Evolutionary conservation across 1,284 basidiomycete species (phyloP), one percentile per base, ranked within the genome.

Genomic region (Cutaneotrichosporon cutaneum): DNA sequence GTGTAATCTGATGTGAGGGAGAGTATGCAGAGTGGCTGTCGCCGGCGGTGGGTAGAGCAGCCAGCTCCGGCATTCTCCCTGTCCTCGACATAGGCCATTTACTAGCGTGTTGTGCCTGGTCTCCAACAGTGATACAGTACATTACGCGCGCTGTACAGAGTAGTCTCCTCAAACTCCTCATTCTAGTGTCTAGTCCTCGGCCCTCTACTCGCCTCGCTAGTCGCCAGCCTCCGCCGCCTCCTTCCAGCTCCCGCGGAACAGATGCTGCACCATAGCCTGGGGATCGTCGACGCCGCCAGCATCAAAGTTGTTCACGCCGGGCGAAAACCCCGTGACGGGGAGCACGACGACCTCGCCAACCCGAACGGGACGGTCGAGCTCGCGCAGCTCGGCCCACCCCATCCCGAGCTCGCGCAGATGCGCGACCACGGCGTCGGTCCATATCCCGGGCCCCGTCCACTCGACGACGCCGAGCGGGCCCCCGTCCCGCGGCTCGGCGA

Each of bases 261-360:
- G 58, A 61, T 80, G 77, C 60, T 74, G 67, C 0, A 78, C 77
- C 77, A 77, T 78, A 0, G 77, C 78, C 62, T 76, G 63, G 0
- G 22, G 51, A 56, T 79, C 77, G 44, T 52, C 66, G 3, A 57
- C 16, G 7, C 35, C 50, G 33, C 73, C 62, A 0, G 77, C 65
- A 0, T 77, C 77, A 62, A 80, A 80, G 32, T 77, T 71, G n/a
- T 77, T 75, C 7, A 81, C 77, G 9, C 78, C 80, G 0, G 80
- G 80, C 13, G 70, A 73, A 67, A 81, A 81, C 1, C 80, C 80
- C 5, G 78, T 80, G 4, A 80, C 77, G 11, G 80, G 79, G 9
- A 81, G 61, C 8, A 81, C 67, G 2, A 79, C 61, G 14, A 81
- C 71, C 54, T 81, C 80, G 10, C 79, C 80, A 1, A 81, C 62